Evolutionary conservation across 768 basidiomycete species (phyloP).

Genomic region (Agrocybe praecox): DNA sequence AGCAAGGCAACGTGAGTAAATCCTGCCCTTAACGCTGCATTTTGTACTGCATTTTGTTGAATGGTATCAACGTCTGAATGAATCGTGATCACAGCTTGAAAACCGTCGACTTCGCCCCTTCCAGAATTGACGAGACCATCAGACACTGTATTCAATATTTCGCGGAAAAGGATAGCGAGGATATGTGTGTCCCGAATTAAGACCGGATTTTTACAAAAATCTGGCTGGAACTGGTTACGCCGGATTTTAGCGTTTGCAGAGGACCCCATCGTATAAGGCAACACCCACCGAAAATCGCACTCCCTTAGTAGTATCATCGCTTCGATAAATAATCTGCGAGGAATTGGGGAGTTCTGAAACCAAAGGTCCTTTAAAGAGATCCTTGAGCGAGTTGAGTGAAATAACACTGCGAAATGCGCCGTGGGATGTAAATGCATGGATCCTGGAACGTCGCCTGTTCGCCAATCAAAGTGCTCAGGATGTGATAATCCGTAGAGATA

Average conservation of each 20-base stretch:
- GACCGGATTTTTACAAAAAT: neutral
- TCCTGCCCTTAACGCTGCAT: conserved; percentile 1
- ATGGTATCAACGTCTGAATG: neutral
- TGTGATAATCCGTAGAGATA: no score
- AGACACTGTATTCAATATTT: neutral
- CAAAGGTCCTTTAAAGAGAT: no score
- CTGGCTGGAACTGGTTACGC: neutral
- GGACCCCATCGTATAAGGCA: no score
- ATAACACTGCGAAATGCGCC: no score
- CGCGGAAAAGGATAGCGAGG: conserved; percentile 2
- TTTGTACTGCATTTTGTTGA: conserved; percentile 1
- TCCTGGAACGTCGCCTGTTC: no score
- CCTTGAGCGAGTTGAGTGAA: no score
- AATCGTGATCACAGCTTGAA: conserved; percentile 1
- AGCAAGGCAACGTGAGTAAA: neutral
- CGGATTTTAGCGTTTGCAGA: neutral
- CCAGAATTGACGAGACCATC: neutral
- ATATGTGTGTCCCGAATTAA: neutral
- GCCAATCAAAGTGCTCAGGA: no score
- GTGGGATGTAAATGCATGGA: no score
- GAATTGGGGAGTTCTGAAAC: no score
- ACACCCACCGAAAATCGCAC: no score
- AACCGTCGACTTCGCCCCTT: neutral
- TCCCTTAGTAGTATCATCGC: no score
- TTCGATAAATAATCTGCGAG: no score